Evolutionary conservation across 2,329 filamentous ascomycete species (phyloP), one percentile per base, ranked within the genome.

Genomic region (Cladosporium cucumerinum): DNA sequence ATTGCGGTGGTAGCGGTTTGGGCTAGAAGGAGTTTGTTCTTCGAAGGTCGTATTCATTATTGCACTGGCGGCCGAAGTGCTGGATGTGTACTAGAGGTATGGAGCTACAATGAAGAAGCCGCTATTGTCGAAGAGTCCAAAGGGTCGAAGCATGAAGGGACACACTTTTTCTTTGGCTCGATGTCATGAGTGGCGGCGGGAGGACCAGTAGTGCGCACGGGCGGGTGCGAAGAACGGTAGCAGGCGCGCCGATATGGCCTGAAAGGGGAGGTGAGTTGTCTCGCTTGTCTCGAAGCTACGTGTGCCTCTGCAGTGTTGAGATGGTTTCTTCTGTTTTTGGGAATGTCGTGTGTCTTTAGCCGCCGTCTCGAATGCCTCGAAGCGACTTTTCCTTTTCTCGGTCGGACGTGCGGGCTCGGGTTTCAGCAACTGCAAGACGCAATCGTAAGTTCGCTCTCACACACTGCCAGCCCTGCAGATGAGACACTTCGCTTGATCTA

Each of bases 401-500:
- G 39, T 34, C 14, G 39, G 39, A 46, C 23, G 49, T 52, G 28
- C 25, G 49, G 48, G 49, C 26, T 52, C 6, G 5, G 26, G 51
- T 54, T 32, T 32, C 26, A 52, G 49, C 14, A 46, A 46, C 18
- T 30, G 49, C 14, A 46, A 46, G n/a, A 46, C 39, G 39, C 39
- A 46, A 21, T 46, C 39, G 39, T 46, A 46, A 21, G 39, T 46
- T 46, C 39, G n/a, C n/a, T 28, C 30, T 28, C 49, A 8, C 49
- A 8, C 49, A n/a, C 25, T 52, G 32, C 25, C 26, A 49, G 59
- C 59, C 59, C 59, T 61, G 59, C 60, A 62, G 60, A 54, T 62
- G 60, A 62, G 60, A 62, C 60, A 62, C 60, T 54, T 62, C 60
- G 49, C 49, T 62, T 62, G 60, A 43, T 51, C 34, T 62, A 55